A percentile compares a stretch with the other conserved stretches of the same genome.
Conservation (phyloP, 2,329 filamentous ascomycete species). For the Claviceps maximensis region DNA sequence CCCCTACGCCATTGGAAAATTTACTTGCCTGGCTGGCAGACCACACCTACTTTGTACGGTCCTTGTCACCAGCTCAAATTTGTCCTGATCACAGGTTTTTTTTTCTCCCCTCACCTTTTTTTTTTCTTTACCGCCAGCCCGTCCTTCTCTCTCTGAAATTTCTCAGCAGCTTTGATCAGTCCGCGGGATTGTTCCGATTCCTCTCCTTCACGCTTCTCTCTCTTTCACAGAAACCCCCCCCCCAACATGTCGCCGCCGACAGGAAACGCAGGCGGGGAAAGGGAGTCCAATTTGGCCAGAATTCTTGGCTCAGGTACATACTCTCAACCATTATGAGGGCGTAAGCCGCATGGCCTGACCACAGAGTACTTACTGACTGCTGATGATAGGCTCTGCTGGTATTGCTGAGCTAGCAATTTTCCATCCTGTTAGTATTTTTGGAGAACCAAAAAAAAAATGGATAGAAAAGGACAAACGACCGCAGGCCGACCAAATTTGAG, state of each 20-base stretch:
- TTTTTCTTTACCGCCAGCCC: not conserved
- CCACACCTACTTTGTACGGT: no score
- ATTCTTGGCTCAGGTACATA: slow-evolving; percentile 82
- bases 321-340: not conserved
- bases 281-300: slow-evolving; percentile 79
- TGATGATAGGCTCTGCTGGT: slow-evolving; percentile 63
- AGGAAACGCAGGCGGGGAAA: slow-evolving; percentile 40
- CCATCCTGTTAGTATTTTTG: slow-evolving; percentile 54
- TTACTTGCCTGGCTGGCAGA: not conserved
- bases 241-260: slow-evolving; percentile 46
- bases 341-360: not conserved
- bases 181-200: not conserved
- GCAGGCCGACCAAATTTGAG: not conserved
- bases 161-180: not conserved
- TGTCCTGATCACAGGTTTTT: not conserved
- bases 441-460: not conserved
- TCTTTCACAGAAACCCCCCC: not conserved
- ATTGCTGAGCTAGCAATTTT: slow-evolving; percentile 89
- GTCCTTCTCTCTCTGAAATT: no score
- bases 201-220: not conserved
- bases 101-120: not conserved
- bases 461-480: not conserved
- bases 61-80: not conserved
- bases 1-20: slow-evolving; percentile 6
- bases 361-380: slow-evolving; percentile 10